Evolutionary conservation across 179 eudicot genomes (phyloP).

Genomic region (Heliamphora pulchella): DNA sequence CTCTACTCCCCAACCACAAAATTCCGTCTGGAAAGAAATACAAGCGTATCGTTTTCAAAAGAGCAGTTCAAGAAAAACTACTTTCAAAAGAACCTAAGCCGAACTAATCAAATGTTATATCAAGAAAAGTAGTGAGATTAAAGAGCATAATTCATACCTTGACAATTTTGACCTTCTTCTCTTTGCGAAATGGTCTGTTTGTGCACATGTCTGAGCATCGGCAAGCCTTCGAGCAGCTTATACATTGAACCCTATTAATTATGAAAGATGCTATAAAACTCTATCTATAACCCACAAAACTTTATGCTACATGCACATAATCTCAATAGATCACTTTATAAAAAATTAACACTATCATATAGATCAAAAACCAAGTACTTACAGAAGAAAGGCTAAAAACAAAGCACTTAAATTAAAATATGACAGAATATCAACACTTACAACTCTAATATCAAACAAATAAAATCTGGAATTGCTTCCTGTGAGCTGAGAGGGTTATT

Average conservation of each 20-base stretch:
- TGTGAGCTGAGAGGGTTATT: background rate
- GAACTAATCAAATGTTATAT: background rate
- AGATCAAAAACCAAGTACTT: background rate
- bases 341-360: background rate
- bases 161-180: conserved; percentile 64
- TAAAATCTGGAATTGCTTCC: background rate
- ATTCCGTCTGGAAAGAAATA: conserved; percentile 51
- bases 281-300: background rate
- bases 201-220: conserved; percentile 72
- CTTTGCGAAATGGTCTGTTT: conserved; percentile 83
- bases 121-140: background rate
- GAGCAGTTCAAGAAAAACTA: background rate
- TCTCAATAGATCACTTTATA: background rate
- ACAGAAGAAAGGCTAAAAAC: background rate
- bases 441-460: background rate
- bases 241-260: conserved; percentile 70
- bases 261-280: conserved; percentile 4
- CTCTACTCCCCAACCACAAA: conserved; percentile 94
- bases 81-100: background rate
- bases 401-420: background rate
- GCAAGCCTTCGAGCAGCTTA: conserved; percentile 89
- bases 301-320: background rate
- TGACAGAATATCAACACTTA: background rate
- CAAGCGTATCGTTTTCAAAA: conserved; percentile 11
- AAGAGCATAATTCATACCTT: conserved; percentile 38